A percentile compares a stretch with the other conserved stretches of the same genome.
phyloP scores from a whole-genome alignment of 2,329 filamentous ascomycete species.

The Hawksworthiomyces lignivorus region DNA sequence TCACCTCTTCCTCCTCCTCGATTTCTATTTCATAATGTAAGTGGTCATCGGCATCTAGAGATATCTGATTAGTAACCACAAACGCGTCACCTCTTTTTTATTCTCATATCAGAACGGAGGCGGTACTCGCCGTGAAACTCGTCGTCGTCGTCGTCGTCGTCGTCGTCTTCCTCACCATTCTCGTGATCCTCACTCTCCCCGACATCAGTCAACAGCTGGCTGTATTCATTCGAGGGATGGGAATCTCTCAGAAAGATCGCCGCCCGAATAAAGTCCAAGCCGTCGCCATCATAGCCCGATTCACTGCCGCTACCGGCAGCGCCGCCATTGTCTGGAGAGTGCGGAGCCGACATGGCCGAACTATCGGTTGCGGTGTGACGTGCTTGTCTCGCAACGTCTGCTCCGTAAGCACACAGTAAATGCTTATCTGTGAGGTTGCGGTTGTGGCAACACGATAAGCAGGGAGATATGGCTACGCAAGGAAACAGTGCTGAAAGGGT shows the following conservation, averaged over 20 bases:
- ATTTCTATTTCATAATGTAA: constrained; percentile 12
- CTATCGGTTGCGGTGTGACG: constrained; percentile 2
- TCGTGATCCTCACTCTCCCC: not conserved
- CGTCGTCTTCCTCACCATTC: constrained; percentile 14
- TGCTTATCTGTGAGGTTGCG: too few relatives aligned
- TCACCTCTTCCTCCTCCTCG: constrained; percentile 10
- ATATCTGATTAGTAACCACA: too few relatives aligned
- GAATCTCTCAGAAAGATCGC: too few relatives aligned
- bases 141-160: constrained; percentile 10
- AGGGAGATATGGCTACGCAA: too few relatives aligned
- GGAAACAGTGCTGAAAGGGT: too few relatives aligned
- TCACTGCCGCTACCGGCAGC: not conserved
- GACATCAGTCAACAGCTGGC: too few relatives aligned
- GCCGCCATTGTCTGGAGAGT: not conserved
- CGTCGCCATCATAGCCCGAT: not conserved
- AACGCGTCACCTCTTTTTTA: too few relatives aligned
- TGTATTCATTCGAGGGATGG: too few relatives aligned
- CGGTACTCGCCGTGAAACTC: constrained; percentile 4
- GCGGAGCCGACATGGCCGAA: constrained; percentile 3
- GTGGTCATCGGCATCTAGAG: constrained; percentile 11
- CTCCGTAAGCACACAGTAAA: too few relatives aligned
- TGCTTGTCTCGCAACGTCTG: too few relatives aligned
- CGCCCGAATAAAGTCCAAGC: not conserved
- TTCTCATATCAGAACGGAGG: too few relatives aligned
- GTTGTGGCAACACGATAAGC: too few relatives aligned